Base-by-base conservation (phyloP, 345 rosid genomes). In the Dovyalis caffra region DNA sequence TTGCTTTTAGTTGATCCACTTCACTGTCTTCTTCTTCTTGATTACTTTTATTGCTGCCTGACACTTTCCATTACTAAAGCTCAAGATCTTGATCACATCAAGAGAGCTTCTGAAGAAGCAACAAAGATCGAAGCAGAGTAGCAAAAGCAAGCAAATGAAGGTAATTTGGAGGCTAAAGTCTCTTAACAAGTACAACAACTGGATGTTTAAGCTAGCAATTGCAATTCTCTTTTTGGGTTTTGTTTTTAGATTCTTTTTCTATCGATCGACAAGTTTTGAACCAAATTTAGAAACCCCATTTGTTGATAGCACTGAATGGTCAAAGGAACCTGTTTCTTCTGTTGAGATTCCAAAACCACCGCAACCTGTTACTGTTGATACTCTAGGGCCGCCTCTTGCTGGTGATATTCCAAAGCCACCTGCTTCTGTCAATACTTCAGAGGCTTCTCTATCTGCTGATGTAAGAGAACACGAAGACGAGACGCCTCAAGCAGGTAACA, bases 191-290 rank as follows among this genome's bases (percentile, higher is more conserved):
- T 84, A 87, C 77, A 81, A 82, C 72, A 80, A 86, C 77, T 79
- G 88, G 77, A 72, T 89, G 38, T 70, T 90, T 49, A 92, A 86
- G 84, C 70, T 94, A 33, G 82, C 81, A 33, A 80, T 87, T 37
- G 75, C 84, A 33, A 21, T 83, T 75, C 81, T 95, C 35, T 71
- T 92, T 35, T 37, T 82, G 49, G 88, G 88, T 85, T 74, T 91
- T 33, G 97, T 88, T 71, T 83, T 89, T 66, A 75, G 86, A 78
- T 83, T 92, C 68, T 78, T 94, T 76, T 80, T 82, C 68, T 78
- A 71, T 53, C 79, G 79, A 28, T 87, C 85, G 12, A 12, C 77
- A 26, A 87, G 74, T 58, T 79, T 85, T 65, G 66, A 78, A 8
- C 78, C 81, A 16, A 77, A 62, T 61, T 75, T 82, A 6, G 85